Evolutionary conservation across 352 stramenopile species (phyloP).

Genomic region (Vaucheria bursata): DNA sequence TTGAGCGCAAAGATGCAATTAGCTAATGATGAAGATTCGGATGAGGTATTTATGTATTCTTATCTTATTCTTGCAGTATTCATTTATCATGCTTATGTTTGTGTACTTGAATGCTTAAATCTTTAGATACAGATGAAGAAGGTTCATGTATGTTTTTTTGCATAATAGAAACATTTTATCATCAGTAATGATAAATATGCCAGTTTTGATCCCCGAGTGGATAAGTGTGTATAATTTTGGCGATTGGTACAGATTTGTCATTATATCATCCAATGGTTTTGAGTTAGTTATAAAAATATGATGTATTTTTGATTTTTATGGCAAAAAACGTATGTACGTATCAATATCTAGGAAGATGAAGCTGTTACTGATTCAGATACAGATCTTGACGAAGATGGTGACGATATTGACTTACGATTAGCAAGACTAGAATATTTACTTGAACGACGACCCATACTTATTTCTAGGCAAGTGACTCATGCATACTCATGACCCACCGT

Average conservation of each 20-base stretch:
- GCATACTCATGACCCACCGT: too few relatives aligned
- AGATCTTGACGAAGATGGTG: conserved; percentile 67
- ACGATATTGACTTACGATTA: conserved; percentile 68
- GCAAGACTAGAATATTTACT: conserved; percentile 80
- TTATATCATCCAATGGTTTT: too few relatives aligned
- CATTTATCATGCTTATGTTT: conserved; percentile 6
- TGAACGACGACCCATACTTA: conserved; percentile 80
- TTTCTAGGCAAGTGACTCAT: conserved; percentile 43
- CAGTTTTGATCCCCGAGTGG: too few relatives aligned
- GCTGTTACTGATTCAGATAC: conserved; percentile 54
- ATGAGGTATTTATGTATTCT: too few relatives aligned
- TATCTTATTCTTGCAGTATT: conserved; percentile 5
- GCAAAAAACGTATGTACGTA: too few relatives aligned
- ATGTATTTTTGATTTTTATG: too few relatives aligned
- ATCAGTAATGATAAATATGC: too few relatives aligned
- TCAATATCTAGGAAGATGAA: conserved; percentile 58
- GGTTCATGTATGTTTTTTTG: too few relatives aligned
- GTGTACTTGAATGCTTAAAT: conserved; percentile 54
- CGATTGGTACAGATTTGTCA: too few relatives aligned
- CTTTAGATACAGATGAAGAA: conserved; percentile 54
- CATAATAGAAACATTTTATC: too few relatives aligned
- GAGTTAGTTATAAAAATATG: too few relatives aligned
- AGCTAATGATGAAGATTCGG: conserved; percentile 57
- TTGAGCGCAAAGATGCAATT: conserved; percentile 89
- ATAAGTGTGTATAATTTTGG: too few relatives aligned